Evolutionary conservation across 2,329 filamentous ascomycete species (phyloP).

Genomic region (Fusarium oxysporum): DNA sequence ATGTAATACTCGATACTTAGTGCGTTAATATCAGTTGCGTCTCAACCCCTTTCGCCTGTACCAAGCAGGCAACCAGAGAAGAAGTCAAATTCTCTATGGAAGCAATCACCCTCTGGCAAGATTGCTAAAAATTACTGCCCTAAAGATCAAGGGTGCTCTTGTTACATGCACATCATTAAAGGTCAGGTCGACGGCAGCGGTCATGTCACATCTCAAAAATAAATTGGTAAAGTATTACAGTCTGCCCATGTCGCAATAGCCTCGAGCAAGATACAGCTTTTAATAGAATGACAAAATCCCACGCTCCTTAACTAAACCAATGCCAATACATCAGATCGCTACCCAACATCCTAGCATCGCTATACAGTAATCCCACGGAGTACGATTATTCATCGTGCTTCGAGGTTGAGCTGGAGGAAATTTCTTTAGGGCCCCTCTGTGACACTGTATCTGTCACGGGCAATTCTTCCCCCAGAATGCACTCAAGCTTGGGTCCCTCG

Average conservation of each 20-base stretch:
- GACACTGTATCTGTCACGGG: conserved; percentile 18
- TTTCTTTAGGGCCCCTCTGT: conserved; percentile 3
- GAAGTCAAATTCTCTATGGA: background rate
- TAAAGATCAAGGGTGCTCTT: background rate
- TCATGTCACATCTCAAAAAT: background rate
- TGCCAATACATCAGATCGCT: background rate
- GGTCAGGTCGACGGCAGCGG: fast-evolving
- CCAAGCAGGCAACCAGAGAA: background rate
- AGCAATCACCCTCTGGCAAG: too few relatives aligned
- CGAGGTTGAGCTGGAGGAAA: conserved; percentile 12
- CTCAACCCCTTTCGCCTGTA: background rate
- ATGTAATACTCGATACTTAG: background rate
- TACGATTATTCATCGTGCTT: conserved; percentile 18
- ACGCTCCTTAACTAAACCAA: background rate
- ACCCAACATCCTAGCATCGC: background rate
- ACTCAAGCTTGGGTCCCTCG: conserved; percentile 36
- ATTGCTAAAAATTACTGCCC: background rate
- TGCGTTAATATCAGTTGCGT: background rate
- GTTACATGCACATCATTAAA: too few relatives aligned
- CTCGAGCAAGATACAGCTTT: background rate
- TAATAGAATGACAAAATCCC: background rate
- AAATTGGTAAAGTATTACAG: background rate
- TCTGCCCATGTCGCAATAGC: background rate
- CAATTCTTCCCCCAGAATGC: conserved; percentile 33
- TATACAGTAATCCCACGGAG: background rate